A percentile compares a stretch with the other conserved stretches of the same genome.
Conservation (phyloP, 257 asterid genomes). For the Jasminum sambac region DNA sequence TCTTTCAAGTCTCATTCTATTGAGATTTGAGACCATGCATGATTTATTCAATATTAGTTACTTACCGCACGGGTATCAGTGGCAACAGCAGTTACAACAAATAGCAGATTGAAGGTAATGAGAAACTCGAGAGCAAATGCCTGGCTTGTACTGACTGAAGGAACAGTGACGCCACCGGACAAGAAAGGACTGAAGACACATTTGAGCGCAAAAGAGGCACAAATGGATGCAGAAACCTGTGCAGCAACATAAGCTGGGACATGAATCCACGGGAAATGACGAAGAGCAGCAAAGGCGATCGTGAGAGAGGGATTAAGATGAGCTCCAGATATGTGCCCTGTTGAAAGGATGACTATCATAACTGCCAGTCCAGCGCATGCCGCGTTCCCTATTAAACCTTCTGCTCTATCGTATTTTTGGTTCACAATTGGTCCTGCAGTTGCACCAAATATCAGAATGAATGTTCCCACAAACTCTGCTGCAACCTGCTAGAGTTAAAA, state of each 20-base stretch:
- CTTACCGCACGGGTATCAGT: slow-evolving; percentile 90
- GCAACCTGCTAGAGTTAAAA: slow-evolving; percentile 48
- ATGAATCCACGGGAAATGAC: slow-evolving; percentile 90
- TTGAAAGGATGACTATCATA: slow-evolving; percentile 82
- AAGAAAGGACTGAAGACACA: slow-evolving; percentile 77
- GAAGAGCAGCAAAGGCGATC: slow-evolving; percentile 81
- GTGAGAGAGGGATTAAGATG: slow-evolving; percentile 89
- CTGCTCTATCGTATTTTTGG: slow-evolving; percentile 68
- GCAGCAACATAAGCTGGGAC: slow-evolving; percentile 88
- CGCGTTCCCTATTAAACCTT: slow-evolving; percentile 75
- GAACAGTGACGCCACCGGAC: slow-evolving; percentile 89
- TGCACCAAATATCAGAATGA: slow-evolving; percentile 85
- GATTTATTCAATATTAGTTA: background rate
- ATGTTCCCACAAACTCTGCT: slow-evolving; percentile 94
- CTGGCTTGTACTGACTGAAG: slow-evolving; percentile 68
- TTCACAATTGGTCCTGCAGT: slow-evolving; percentile 90
- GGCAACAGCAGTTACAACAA: slow-evolving; percentile 91
- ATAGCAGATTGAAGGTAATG: slow-evolving; percentile 74
- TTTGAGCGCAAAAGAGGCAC: slow-evolving; percentile 87
- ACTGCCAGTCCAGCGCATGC: slow-evolving; percentile 84
- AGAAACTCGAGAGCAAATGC: slow-evolving; percentile 92
- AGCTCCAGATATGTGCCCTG: slow-evolving; percentile 94
- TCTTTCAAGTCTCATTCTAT: background rate
- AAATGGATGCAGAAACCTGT: slow-evolving; percentile 82
- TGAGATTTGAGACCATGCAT: background rate